These are phyloP conservation scores for Henckelia pumila DNA, from an alignment of 257 asterid genomes.

Conservation along the genomic window DNA sequence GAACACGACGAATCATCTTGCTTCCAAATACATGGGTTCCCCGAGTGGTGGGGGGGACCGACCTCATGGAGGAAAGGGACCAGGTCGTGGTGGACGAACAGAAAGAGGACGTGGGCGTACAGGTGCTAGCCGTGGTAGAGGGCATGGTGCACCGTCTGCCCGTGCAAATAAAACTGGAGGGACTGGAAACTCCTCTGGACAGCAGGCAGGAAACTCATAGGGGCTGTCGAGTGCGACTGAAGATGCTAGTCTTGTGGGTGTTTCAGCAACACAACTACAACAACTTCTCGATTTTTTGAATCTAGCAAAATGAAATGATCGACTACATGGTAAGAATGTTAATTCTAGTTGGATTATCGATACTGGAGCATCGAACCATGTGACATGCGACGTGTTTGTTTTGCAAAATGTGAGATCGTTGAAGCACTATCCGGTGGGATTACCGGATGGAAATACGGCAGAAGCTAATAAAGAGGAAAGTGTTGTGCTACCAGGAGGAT, in stretches of 20 bases:
- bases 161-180: too few species aligned
- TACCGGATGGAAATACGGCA: too few species aligned
- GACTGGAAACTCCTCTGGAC: too few species aligned
- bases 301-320: background rate
- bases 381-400: too few species aligned
- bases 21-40: too few species aligned
- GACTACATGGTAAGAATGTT: background rate
- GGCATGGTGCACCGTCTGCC: too few species aligned
- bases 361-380: constrained; percentile 6
- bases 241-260: background rate
- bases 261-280: background rate
- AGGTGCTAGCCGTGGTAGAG: background rate
- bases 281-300: too few species aligned
- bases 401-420: background rate
- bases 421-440: too few species aligned
- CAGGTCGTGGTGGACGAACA: constrained; percentile 1
- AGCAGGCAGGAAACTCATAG: background rate
- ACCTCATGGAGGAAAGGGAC: background rate
- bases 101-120: background rate
- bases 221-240: background rate
- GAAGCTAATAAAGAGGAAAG: too few species aligned
- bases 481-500: too few species aligned
- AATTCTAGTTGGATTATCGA: background rate
- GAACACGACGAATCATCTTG: too few species aligned
- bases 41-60: background rate